A percentile compares a stretch with the other conserved stretches of the same genome.
Conservation (phyloP, 768 basidiomycete species). For the Rhodotorula taiwanensis region DNA sequence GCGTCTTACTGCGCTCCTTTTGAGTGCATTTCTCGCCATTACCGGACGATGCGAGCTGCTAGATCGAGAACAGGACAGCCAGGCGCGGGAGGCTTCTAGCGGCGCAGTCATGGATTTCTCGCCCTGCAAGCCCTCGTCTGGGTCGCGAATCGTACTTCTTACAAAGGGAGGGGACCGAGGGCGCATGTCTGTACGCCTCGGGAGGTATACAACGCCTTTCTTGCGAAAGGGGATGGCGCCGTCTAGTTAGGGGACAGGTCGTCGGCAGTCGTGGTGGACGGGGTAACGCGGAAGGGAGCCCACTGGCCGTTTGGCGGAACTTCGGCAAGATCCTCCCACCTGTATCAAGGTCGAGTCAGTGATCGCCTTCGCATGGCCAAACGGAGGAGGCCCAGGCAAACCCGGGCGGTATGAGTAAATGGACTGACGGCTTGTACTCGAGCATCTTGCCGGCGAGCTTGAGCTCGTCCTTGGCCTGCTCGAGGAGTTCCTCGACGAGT, state of each 20-base stretch:
- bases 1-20: too few species aligned
- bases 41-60: too few species aligned
- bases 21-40: too few species aligned
- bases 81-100: too few species aligned
- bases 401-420: not conserved
- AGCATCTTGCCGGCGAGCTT: slow-evolving; percentile 66
- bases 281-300: slow-evolving; percentile 57
- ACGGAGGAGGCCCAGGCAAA: not conserved
- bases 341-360: too few species aligned
- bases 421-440: slow-evolving; percentile 91
- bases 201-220: too few species aligned
- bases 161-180: too few species aligned
- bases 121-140: too few species aligned
- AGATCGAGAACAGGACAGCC: too few species aligned
- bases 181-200: too few species aligned
- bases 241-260: slow-evolving; percentile 27
- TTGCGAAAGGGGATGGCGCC: not conserved
- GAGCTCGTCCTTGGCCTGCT: slow-evolving; percentile 75
- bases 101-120: too few species aligned
- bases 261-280: slow-evolving; percentile 35
- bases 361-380: not conserved
- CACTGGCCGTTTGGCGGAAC: slow-evolving; percentile 76
- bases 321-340: slow-evolving; percentile 84
- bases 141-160: too few species aligned
- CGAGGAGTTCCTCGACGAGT: slow-evolving; percentile 76